Percentiles rank a stretch among this genome's conserved stretches.
phyloP scores from a whole-genome alignment of 495 filamentous ascomycete genomes.

The Penicillium angulare region DNA sequence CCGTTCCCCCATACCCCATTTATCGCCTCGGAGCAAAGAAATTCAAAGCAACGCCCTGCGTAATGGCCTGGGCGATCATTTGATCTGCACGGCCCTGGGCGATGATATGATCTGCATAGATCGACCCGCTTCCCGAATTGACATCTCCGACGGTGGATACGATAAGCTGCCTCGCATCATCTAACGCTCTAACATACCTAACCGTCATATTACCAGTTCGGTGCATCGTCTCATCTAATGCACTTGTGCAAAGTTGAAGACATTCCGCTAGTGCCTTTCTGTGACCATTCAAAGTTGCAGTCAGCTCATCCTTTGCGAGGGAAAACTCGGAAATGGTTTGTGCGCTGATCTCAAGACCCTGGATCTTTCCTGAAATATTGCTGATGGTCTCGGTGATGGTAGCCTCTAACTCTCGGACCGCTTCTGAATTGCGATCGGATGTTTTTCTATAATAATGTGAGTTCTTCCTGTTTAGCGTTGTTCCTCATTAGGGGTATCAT shows the following conservation, averaged over 20 bases:
- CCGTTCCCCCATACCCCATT: no score
- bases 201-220: neutral
- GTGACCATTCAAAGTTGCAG: neutral
- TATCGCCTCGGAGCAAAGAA: slow-evolving; percentile 1
- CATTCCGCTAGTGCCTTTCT: neutral
- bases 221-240: neutral
- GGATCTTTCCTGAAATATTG: neutral
- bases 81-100: neutral
- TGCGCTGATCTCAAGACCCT: neutral
- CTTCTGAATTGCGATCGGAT: neutral
- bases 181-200: neutral
- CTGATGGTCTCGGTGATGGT: neutral
- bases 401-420: neutral
- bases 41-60: neutral
- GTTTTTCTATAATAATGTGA: neutral
- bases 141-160: neutral
- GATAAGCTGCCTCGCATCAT: neutral
- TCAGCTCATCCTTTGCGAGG: neutral
- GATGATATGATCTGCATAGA: neutral
- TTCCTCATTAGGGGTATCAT: neutral
- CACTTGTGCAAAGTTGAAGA: neutral
- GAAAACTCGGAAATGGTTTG: neutral
- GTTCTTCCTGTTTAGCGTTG: neutral
- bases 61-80: neutral
- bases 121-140: neutral